phyloP scores from a whole-genome alignment of 148 eudicot genomes.

The Spergularia bocconei region DNA sequence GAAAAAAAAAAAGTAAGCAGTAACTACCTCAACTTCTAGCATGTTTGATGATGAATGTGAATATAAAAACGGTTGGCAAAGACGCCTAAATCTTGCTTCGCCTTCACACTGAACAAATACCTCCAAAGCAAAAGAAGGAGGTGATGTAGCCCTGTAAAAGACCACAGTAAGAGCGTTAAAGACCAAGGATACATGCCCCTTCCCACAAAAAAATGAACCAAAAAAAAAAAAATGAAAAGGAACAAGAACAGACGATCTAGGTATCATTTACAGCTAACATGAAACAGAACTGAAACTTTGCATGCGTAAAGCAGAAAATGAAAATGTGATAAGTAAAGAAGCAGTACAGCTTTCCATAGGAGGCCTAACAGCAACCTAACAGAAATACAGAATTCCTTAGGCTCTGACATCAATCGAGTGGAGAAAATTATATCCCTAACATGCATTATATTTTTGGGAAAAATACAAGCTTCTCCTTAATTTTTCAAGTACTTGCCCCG shows the following conservation, averaged over 20 bases:
- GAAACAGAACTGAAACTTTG: not conserved
- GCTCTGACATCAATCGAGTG: not conserved
- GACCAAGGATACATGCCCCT: not conserved
- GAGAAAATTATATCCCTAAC: not conserved
- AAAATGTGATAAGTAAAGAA: not conserved
- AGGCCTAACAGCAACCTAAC: not conserved
- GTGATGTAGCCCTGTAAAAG: slow-evolving; percentile 79
- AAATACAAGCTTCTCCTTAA: not conserved
- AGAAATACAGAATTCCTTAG: not conserved
- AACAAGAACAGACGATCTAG: not conserved
- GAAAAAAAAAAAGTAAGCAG: slow-evolving; percentile 3
- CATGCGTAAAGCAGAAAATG: not conserved
- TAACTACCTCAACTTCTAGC: slow-evolving; percentile 91
- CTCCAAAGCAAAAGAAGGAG: slow-evolving; percentile 99
- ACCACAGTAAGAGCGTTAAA: not conserved
- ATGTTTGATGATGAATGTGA: slow-evolving; percentile 93
- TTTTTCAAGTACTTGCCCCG: not conserved
- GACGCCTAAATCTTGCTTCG: slow-evolving; percentile 90
- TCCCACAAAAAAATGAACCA: not conserved
- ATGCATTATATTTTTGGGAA: not conserved
- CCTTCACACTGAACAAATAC: slow-evolving; percentile 97
- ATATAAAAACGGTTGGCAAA: slow-evolving; percentile 89
- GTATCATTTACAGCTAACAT: not conserved
- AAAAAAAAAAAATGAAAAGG: not conserved
- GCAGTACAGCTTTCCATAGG: not conserved